These are phyloP conservation scores for Hymenoscyphus repandus DNA, from an alignment of 2,329 filamentous ascomycete genomes.

Conservation along the genomic window DNA sequence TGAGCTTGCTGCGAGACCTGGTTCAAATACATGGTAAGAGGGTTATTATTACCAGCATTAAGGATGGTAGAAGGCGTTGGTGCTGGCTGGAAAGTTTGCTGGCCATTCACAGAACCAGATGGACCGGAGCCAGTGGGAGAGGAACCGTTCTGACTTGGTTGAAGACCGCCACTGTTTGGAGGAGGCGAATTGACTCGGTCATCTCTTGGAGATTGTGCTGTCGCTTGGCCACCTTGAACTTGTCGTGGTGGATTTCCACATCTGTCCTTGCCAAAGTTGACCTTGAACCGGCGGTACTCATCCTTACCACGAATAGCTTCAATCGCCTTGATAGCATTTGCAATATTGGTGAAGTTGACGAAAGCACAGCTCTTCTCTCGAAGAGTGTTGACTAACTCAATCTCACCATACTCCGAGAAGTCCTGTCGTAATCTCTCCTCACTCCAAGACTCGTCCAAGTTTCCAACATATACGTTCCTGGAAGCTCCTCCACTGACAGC, in stretches of 20 bases:
- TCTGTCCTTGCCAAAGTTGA: slow-evolving; percentile 98
- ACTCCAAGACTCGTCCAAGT: slow-evolving; percentile 94
- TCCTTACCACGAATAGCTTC: slow-evolving; percentile 92
- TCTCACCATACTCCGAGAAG: slow-evolving; percentile 96
- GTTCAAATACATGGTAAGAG: slow-evolving; percentile 87
- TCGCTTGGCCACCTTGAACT: slow-evolving; percentile 49
- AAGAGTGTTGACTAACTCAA: slow-evolving; percentile 93
- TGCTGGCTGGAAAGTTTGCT: slow-evolving; percentile 48
- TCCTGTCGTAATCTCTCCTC: slow-evolving; percentile 94
- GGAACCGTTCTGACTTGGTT: slow-evolving; percentile 29
- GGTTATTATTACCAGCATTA: slow-evolving; percentile 76
- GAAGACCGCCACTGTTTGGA: slow-evolving; percentile 33
- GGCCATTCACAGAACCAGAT: slow-evolving; percentile 42
- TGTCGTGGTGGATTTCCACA: slow-evolving; percentile 96
- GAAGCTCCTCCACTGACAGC: slow-evolving; percentile 95
- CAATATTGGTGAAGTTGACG: slow-evolving; percentile 99
- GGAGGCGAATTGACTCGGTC: slow-evolving; percentile 55
- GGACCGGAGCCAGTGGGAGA: slow-evolving; percentile 36
- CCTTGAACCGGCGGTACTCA: slow-evolving; percentile 98
- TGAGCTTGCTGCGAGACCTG: slow-evolving; percentile 71
- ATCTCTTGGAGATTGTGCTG: slow-evolving; percentile 56
- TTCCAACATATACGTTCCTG: slow-evolving; percentile 97
- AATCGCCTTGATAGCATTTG: slow-evolving; percentile 98
- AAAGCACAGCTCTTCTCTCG: slow-evolving; percentile 99
- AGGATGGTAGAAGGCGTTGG: slow-evolving; percentile 69